Evolutionary conservation across 441 rosid species (phyloP).

Genomic region (Pelargonium myrrhifolium): DNA sequence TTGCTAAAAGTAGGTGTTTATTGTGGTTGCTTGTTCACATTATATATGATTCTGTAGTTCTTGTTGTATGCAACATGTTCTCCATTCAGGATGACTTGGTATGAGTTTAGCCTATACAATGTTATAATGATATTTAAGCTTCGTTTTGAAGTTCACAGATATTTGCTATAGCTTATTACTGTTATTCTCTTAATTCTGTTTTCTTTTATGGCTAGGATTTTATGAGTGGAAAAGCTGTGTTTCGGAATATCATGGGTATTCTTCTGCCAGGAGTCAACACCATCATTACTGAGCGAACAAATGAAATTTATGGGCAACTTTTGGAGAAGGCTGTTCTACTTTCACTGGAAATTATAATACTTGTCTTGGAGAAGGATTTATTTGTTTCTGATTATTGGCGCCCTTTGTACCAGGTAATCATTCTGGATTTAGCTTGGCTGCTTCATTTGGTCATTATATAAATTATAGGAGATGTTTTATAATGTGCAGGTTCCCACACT

Average conservation of each 20-base stretch:
- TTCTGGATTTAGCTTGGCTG: conserved; percentile 9
- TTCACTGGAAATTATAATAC: conserved; percentile 73
- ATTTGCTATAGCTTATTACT: not conserved
- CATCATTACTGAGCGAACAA: conserved; percentile 61
- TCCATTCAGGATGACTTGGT: conserved; percentile 2
- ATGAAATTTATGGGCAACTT: conserved; percentile 70
- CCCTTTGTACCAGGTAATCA: conserved; percentile 73
- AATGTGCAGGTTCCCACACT: not conserved
- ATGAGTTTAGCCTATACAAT: not conserved
- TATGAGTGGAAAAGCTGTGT: conserved; percentile 91
- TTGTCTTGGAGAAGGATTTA: conserved; percentile 75
- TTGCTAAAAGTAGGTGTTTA: conserved; percentile 65
- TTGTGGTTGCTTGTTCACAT: conserved; percentile 4
- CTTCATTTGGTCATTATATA: not conserved
- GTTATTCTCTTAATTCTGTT: conserved; percentile 6
- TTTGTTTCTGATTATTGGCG: conserved; percentile 90
- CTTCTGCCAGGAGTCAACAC: conserved; percentile 78
- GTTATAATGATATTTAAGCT: conserved; percentile 10
- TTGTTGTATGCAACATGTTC: conserved; percentile 1
- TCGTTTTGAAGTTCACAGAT: not conserved
- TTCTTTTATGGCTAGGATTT: conserved; percentile 59
- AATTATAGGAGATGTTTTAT: not conserved
- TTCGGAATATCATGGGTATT: conserved; percentile 79
- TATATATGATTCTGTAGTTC: not conserved
- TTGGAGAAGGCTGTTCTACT: conserved; percentile 90